A percentile compares a stretch with the other conserved stretches of the same genome.
Conservation (phyloP, 768 basidiomycete genomes). For the Podaxis sp. region DNA sequence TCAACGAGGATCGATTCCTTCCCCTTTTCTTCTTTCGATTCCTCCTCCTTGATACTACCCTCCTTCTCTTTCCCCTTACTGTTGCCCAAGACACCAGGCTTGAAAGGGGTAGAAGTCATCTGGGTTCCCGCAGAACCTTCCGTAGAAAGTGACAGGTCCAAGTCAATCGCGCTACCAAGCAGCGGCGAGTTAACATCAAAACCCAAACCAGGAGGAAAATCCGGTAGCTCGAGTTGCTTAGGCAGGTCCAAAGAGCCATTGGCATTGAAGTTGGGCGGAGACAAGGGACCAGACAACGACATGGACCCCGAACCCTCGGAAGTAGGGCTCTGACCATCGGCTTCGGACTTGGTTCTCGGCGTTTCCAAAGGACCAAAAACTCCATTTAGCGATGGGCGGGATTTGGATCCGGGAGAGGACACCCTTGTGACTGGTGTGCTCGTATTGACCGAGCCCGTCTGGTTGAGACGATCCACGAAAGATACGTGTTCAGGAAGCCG, state of each 20-base stretch:
- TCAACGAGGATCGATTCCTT: slow-evolving; percentile 22
- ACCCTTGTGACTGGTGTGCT: slow-evolving; percentile 32
- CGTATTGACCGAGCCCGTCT: slow-evolving; percentile 25
- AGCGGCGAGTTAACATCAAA: slow-evolving; percentile 38
- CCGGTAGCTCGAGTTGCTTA: slow-evolving; percentile 50
- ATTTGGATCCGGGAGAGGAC: slow-evolving; percentile 30
- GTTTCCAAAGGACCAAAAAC: slow-evolving; percentile 47
- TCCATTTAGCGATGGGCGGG: slow-evolving; percentile 47
- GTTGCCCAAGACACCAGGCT: slow-evolving; percentile 27
- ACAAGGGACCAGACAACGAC: slow-evolving; percentile 32
- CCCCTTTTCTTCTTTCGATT: slow-evolving; percentile 19
- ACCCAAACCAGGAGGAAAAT: slow-evolving; percentile 43
- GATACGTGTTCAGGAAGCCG: slow-evolving; percentile 22
- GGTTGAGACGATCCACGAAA: slow-evolving; percentile 33
- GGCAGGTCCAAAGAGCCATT: slow-evolving; percentile 62
- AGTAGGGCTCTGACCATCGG: slow-evolving; percentile 10
- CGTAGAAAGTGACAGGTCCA: slow-evolving; percentile 31
- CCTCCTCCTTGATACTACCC: slow-evolving; percentile 15
- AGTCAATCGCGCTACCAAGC: slow-evolving; percentile 33
- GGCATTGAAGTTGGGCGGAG: slow-evolving; percentile 38
- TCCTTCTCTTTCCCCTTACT: slow-evolving; percentile 39
- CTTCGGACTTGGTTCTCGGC: slow-evolving; percentile 20
- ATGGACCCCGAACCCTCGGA: slow-evolving; percentile 31
- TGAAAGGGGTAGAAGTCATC: slow-evolving; percentile 47
- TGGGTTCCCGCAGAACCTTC: slow-evolving; percentile 22